Conservation (phyloP, 352 stramenopile species). For the Plasmopara muralis region DNA sequence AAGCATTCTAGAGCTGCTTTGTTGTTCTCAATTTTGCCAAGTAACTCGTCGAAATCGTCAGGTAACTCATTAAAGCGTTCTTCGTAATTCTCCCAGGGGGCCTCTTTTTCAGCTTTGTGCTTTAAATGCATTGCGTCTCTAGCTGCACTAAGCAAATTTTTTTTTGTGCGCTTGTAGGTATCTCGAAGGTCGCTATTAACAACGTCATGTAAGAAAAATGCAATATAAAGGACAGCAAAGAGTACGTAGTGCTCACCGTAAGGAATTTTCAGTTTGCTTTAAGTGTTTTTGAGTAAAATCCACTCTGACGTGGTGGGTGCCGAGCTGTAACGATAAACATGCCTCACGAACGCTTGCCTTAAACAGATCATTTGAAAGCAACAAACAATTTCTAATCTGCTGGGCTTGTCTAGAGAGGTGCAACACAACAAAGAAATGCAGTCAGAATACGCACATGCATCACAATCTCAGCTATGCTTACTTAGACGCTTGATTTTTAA, state of each 20-base stretch:
- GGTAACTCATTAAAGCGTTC: slow-evolving; percentile 51
- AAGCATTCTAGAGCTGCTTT: slow-evolving; percentile 75
- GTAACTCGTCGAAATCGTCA: slow-evolving; percentile 73
- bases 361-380: slow-evolving; percentile 47
- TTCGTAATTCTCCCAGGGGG: slow-evolving; percentile 59
- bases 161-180: slow-evolving; percentile 53
- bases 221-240: background rate
- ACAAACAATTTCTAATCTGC: slow-evolving; percentile 56
- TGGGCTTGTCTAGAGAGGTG: slow-evolving; percentile 41
- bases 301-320: slow-evolving; percentile 60
- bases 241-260: slow-evolving; percentile 27
- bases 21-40: slow-evolving; percentile 81
- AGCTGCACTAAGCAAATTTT: slow-evolving; percentile 50
- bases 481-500: slow-evolving; percentile 63
- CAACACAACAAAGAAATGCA: background rate
- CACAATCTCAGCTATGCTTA: slow-evolving; percentile 15
- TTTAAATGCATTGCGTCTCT: slow-evolving; percentile 69
- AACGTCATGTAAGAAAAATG: slow-evolving; percentile 1
- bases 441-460: slow-evolving; percentile 7
- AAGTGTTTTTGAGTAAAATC: slow-evolving; percentile 60
- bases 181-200: slow-evolving; percentile 40
- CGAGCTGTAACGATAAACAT: slow-evolving; percentile 44
- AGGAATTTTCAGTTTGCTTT: slow-evolving; percentile 41
- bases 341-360: slow-evolving; percentile 43
- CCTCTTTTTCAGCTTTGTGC: slow-evolving; percentile 53